A percentile compares a stretch with the other conserved stretches of the same genome.
Evolutionary conservation across 2,329 filamentous ascomycete species (phyloP).

Genomic region (Dryadomyces quercivorus): DNA sequence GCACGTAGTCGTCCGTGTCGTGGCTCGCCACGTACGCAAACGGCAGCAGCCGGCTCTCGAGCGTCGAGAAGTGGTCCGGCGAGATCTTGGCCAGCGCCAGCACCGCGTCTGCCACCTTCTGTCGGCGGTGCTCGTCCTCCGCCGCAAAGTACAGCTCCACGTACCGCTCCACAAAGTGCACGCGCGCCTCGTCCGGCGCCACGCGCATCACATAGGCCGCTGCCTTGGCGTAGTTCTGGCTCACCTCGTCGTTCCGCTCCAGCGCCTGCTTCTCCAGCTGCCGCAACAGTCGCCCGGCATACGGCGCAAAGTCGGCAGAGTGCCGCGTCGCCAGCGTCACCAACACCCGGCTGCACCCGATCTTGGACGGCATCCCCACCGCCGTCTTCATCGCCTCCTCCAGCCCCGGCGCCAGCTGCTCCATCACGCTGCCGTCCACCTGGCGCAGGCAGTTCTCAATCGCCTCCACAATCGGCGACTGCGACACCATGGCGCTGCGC

Average conservation of each 20-base stretch:
- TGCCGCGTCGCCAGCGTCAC: conserved; percentile 76
- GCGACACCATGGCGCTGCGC: conserved; percentile 67
- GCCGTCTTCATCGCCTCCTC: conserved; percentile 73
- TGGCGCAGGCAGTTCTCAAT: conserved; percentile 82
- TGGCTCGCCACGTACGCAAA: conserved; percentile 83
- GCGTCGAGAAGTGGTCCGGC: conserved; percentile 71
- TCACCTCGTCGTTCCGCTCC: conserved; percentile 90
- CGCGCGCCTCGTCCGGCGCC: conserved; percentile 34
- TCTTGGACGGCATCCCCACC: conserved; percentile 85
- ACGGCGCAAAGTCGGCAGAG: conserved; percentile 58
- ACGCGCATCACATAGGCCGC: conserved; percentile 71
- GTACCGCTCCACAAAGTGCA: conserved; percentile 38
- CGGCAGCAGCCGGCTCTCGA: conserved; percentile 65
- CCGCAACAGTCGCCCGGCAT: conserved; percentile 65
- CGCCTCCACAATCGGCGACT: conserved; percentile 82
- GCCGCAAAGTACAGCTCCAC: conserved; percentile 68
- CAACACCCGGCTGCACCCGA: conserved; percentile 77
- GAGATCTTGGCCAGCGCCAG: conserved; percentile 75
- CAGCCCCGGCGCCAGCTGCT: conserved; percentile 56
- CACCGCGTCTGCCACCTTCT: conserved; percentile 72
- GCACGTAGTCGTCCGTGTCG: conserved; percentile 69
- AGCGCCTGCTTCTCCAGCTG: conserved; percentile 70
- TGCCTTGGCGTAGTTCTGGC: conserved; percentile 74
- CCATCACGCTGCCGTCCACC: conserved; percentile 68
- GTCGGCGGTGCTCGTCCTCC: conserved; percentile 63